Evolutionary conservation across 2,329 filamentous ascomycete species (phyloP).

Genomic region (Aspergillus pseudoviridinutans): DNA sequence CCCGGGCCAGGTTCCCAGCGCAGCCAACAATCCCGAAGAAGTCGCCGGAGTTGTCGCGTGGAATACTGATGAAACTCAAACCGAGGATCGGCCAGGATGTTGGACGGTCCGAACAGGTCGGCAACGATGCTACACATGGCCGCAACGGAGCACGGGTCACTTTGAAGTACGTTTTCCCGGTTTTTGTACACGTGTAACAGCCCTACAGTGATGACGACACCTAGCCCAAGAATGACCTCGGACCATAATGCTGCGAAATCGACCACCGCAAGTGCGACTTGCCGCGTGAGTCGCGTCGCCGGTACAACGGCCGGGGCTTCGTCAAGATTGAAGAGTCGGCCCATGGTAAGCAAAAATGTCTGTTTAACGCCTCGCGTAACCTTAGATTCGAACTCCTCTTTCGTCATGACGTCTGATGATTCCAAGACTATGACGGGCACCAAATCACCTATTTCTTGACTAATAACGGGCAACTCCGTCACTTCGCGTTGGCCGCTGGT

Average conservation of each 20-base stretch:
- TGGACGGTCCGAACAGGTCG: conserved; percentile 26
- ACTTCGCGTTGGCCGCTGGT: conserved; percentile 24
- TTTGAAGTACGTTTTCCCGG: conserved; percentile 28
- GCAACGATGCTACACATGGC: conserved; percentile 34
- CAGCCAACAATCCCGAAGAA: conserved; percentile 26
- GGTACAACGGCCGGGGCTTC: conserved; percentile 15
- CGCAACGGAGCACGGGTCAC: conserved; percentile 31
- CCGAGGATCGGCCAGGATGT: conserved; percentile 24
- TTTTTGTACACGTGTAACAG: conserved; percentile 26
- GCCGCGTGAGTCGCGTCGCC: conserved; percentile 19
- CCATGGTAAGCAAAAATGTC: conserved; percentile 28
- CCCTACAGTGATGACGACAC: conserved; percentile 19
- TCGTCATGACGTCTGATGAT: conserved; percentile 25
- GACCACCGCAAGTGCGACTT: conserved; percentile 29
- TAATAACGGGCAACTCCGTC: conserved; percentile 30
- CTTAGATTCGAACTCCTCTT: conserved; percentile 23
- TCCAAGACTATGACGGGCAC: conserved; percentile 28
- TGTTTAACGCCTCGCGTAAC: conserved; percentile 26
- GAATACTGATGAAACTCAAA: conserved; percentile 31
- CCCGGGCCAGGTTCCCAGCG: conserved; percentile 25
- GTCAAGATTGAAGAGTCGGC: conserved; percentile 30
- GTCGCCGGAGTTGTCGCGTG: conserved; percentile 28
- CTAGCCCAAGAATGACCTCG: conserved; percentile 25
- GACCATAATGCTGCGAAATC: conserved; percentile 25
- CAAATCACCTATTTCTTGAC: conserved; percentile 27